Base-by-base conservation (phyloP, 225 moss, liverwort and hornwort species). In the Pleurozium schreberi region DNA sequence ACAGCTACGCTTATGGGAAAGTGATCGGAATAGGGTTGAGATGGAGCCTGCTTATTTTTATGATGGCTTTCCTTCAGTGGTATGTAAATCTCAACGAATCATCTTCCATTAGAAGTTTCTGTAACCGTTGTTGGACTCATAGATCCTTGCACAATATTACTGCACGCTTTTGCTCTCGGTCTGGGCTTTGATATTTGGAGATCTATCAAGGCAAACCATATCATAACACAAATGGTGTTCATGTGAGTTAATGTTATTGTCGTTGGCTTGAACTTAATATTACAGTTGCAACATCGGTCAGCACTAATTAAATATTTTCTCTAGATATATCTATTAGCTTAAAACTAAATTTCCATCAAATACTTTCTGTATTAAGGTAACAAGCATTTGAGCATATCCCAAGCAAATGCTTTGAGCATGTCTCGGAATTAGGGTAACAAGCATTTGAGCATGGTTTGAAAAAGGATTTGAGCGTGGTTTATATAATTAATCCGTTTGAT, bases 1-100 rank as follows among this genome's bases (percentile, higher is more conserved):
- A 74, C 94, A 97, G 96, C 91, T 98, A 53, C 96, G 95, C 50
- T 92, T 98, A 76, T 98, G 97, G 97, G 97, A 98, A 87, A 94
- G 91, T 88, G 97, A 98, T 90, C 95, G 97, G 47, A 91, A 98
- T 85, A 93, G 97, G 80, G 95, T 96, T 62, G 92, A 96, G 87
- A 88, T 95, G 86, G 90, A 90, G 27, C 92, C 94, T 83, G 90
- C 95, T 33, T 95, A 95, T 80, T 87, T 95, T 83, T 98, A 98
- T 83, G 95, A 98, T 84, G 97, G 94, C 84, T 98, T 98, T 53
- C 95, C 95, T 78, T 90, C 97, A 60, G 80, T 85, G 95, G 97
- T 97, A 88, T 52, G 95, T 90, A 68, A 65, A 49, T 55, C n/a
- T 80, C 74, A 80, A 47, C 62, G 34, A 55, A 33, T 74, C 75